A percentile compares a stretch with the other conserved stretches of the same genome.
Conservation (phyloP, 352 stramenopile species). For the Phytophthora quininea region DNA sequence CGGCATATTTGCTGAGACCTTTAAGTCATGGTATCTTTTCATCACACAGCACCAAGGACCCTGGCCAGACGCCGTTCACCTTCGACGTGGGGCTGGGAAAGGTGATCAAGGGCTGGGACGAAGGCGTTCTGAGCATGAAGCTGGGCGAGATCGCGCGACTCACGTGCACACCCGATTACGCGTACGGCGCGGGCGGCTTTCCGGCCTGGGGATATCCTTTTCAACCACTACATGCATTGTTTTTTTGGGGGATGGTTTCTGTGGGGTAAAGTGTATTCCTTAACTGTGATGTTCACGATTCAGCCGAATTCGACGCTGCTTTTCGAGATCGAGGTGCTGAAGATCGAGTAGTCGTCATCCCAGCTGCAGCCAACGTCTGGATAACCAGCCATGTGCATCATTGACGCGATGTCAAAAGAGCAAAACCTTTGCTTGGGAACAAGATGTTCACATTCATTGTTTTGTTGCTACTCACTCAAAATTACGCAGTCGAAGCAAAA, state of each 20-base stretch:
- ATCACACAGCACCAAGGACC: conserved; percentile 88
- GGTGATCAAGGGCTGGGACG: conserved; percentile 97
- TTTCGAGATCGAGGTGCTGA: conserved; percentile 94
- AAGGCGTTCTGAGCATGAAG: conserved; percentile 87
- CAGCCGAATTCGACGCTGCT: conserved; percentile 91
- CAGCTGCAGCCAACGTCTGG: too few relatives aligned
- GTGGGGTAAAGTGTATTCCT: conserved; percentile 26
- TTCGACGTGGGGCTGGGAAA: conserved; percentile 93
- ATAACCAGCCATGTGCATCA: too few relatives aligned
- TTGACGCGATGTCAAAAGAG: not conserved
- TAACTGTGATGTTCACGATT: conserved; percentile 73
- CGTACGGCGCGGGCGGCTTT: conserved; percentile 93
- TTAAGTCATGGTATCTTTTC: not conserved
- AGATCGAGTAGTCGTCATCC: conserved; percentile 53
- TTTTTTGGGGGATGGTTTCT: not conserved
- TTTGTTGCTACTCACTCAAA: not conserved
- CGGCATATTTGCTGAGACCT: not conserved
- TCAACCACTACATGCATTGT: conserved; percentile 21
- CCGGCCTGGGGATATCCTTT: conserved; percentile 92
- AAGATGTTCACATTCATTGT: not conserved
- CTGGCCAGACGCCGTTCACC: conserved; percentile 92
- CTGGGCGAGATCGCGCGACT: conserved; percentile 92
- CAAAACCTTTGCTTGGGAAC: not conserved
- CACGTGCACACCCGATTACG: conserved; percentile 95
- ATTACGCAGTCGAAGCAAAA: too few relatives aligned